Evolutionary conservation across 805 yeast genomes (phyloP), one percentile per base, ranked within the genome.

Genomic region (Isabelozyma rhagii): DNA sequence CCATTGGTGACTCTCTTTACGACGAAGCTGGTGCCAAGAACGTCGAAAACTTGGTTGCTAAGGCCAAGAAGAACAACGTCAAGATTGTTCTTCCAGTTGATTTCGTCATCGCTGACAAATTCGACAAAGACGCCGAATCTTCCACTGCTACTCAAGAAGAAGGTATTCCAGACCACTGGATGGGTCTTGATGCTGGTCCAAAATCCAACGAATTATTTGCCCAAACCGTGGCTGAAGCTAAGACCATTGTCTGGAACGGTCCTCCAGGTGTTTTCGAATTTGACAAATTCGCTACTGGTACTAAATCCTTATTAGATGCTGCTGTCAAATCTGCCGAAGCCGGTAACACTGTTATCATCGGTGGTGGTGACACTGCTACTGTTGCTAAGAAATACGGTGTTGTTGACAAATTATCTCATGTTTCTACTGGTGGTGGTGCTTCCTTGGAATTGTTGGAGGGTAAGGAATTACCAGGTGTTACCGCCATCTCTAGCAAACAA

Each of bases 231-330:
- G 87, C 87, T 58, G 81, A 86, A 76, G 96, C 99, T 62, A 91
- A 93, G 85, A 94, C 99, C 66, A 93, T 94, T 66, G 94, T 94
- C 71, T 94, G 99, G 99, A 94, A 94, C 81, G 99, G 99, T 73
- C 99, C 99, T 58, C 97, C 99, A 76, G 99, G 99, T 82, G 99
- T 94, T 63, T 94, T 94, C 72, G 99, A 94, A 81, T 94, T 94
- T 68, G 97, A 89, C 61, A 81, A 81, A 66, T 94, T 94, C 71
- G 87, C 97, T 61, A 75, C 75, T 53, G 98, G 98, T 77, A 93
- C 98, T 69, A 89, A 92, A 79, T 73, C 90, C 53, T 76, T 93
- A 75, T 84, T 93, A 64, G 96, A 85, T 56, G 96, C 94, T 63
- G 86, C 86, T 67, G 96, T 92, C 60, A 78, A 82, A 69, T 86